These are phyloP conservation scores for Cyanophora paradoxa DNA, from an alignment of 78 protist species.

Conservation along the genomic window DNA sequence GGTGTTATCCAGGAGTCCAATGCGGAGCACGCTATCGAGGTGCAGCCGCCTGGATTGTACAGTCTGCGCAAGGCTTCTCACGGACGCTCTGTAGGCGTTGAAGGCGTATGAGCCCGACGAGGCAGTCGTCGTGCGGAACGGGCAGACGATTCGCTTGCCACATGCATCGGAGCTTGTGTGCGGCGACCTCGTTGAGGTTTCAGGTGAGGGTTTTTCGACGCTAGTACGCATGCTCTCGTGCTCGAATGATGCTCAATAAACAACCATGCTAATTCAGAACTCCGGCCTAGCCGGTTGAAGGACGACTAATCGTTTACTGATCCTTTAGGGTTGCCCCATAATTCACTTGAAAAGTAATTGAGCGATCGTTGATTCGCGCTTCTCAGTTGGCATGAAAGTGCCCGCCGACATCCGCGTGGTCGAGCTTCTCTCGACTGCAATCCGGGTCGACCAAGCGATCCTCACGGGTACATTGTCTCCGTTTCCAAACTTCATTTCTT, in stretches of 20 bases:
- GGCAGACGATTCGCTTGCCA: background rate
- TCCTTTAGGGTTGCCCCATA: no score
- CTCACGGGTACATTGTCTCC: constrained; percentile 20
- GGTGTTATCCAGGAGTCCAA: constrained; percentile 63
- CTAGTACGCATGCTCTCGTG: no score
- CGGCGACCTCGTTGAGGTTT: constrained; percentile 38
- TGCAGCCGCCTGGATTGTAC: background rate
- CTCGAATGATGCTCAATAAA: no score
- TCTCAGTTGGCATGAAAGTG: constrained; percentile 31
- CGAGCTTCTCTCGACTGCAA: background rate
- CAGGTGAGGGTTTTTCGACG: no score
- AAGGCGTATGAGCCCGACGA: constrained; percentile 11
- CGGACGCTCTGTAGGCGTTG: constrained; percentile 21
- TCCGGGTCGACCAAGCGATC: constrained; percentile 16
- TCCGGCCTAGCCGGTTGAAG: no score
- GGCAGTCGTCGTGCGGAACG: constrained; percentile 37
- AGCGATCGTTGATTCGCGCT: no score
- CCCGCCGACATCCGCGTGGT: constrained; percentile 55
- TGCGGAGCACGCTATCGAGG: constrained; percentile 65
- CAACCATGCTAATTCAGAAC: no score
- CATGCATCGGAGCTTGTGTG: constrained; percentile 19
- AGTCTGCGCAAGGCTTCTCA: no score
- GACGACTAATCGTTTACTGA: no score
- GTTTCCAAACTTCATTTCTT: background rate
- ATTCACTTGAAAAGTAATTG: background rate